These are phyloP conservation scores for Phellopilus nigrolimitatus DNA, from an alignment of 1,284 basidiomycete genomes.

Conservation along the genomic window DNA sequence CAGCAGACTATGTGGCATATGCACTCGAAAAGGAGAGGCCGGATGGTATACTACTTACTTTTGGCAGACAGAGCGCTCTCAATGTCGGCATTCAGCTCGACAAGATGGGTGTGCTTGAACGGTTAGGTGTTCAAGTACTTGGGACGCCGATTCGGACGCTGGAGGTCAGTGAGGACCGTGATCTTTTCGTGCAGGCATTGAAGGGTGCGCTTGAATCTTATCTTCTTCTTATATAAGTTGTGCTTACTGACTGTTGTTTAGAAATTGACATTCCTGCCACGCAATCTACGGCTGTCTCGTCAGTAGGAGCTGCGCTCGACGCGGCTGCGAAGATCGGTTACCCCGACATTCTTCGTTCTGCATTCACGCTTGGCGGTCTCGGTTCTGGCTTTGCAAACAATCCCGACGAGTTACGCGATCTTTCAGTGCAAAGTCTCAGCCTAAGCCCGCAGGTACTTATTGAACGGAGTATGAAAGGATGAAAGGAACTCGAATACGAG, in stretches of 20 bases:
- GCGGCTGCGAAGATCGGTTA: conserved; percentile 94
- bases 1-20: conserved; percentile 96
- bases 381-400: conserved; percentile 98
- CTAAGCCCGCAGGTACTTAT: conserved; percentile 95
- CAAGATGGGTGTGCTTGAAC: conserved; percentile 95
- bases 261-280: conserved; percentile 99
- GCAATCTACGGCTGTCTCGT: conserved; percentile 94
- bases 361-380: conserved; percentile 97
- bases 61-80: conserved; percentile 96
- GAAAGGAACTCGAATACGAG: conserved; percentile 99
- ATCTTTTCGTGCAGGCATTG: conserved; percentile 95
- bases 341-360: conserved; percentile 96
- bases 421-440: conserved; percentile 87
- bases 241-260: conserved; percentile 30
- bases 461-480: conserved; percentile 98
- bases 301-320: conserved; percentile 87
- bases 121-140: conserved; percentile 90
- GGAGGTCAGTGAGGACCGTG: conserved; percentile 95
- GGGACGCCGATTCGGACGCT: conserved; percentile 94
- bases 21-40: conserved; percentile 98
- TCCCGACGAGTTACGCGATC: conserved; percentile 90
- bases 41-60: conserved; percentile 95
- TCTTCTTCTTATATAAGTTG: conserved; percentile 1
- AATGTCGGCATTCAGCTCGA: conserved; percentile 98
- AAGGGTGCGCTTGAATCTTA: conserved; percentile 63